Percentiles rank a stretch among this genome's conserved stretches.
Evolutionary conservation across 495 filamentous ascomycete genomes (phyloP).

Genomic region (Daldinia bambusicola): DNA sequence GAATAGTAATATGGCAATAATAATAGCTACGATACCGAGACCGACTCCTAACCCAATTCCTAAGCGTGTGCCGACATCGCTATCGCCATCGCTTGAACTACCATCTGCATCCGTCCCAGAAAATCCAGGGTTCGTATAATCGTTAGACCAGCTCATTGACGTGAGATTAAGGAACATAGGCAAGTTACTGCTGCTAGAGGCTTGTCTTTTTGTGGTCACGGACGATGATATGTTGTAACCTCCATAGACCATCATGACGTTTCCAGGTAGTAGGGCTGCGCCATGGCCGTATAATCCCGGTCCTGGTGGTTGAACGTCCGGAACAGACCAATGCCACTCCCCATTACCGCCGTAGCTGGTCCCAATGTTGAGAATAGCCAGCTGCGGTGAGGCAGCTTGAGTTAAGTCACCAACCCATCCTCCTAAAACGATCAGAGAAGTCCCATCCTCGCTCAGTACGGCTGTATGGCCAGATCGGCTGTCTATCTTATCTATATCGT

Average conservation of each 20-base stretch:
- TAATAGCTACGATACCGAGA: conserved; percentile 67
- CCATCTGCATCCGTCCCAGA: conserved; percentile 10
- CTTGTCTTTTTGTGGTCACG: conserved; percentile 49
- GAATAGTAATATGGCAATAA: conserved; percentile 61
- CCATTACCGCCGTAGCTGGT: conserved; percentile 72
- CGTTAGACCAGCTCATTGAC: conserved; percentile 73
- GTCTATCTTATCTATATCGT: conserved; percentile 62
- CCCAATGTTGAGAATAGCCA: conserved; percentile 78
- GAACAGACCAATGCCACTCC: conserved; percentile 80
- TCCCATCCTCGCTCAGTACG: conserved; percentile 79
- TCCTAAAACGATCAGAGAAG: conserved; percentile 77
- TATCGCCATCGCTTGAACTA: conserved; percentile 36
- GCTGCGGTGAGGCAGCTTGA: conserved; percentile 79
- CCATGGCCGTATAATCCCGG: conserved; percentile 85
- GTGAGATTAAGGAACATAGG: conserved; percentile 82
- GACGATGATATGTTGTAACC: conserved; percentile 75
- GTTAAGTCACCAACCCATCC: conserved; percentile 89
- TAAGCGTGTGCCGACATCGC: conserved; percentile 50
- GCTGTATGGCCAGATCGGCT: conserved; percentile 89
- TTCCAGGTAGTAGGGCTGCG: conserved; percentile 82
- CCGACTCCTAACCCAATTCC: conserved; percentile 82
- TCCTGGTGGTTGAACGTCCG: conserved; percentile 60
- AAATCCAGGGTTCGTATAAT: conserved; percentile 70
- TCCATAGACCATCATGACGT: conserved; percentile 89
- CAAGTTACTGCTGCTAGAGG: conserved; percentile 51